Evolutionary conservation across 345 rosid genomes (phyloP).

Genomic region (Citrus medica): DNA sequence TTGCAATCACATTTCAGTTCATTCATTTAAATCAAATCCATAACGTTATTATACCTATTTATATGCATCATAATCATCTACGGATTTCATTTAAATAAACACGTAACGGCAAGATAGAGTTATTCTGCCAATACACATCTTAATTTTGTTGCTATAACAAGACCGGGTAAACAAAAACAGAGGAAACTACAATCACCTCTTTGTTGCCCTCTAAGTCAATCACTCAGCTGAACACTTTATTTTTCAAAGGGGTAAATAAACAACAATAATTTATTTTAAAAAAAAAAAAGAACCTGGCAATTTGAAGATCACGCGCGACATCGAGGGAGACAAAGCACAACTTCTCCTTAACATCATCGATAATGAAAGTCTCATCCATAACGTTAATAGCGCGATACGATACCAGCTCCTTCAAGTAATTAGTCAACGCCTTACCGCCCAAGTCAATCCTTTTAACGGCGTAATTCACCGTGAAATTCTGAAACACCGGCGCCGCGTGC

Average conservation of each 20-base stretch:
- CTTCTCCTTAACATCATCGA: slow-evolving; percentile 95
- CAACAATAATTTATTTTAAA: not conserved
- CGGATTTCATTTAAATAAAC: not conserved
- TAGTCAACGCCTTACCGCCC: slow-evolving; percentile 92
- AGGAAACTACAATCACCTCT: not conserved
- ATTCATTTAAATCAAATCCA: not conserved
- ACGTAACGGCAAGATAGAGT: not conserved
- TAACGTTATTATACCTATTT: not conserved
- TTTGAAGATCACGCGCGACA: slow-evolving; percentile 57
- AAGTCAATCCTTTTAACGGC: slow-evolving; percentile 81
- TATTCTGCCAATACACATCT: not conserved
- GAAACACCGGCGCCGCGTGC: slow-evolving; percentile 79
- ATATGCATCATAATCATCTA: not conserved
- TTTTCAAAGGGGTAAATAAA: not conserved
- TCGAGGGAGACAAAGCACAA: slow-evolving; percentile 89
- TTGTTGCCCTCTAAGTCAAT: too few relatives aligned
- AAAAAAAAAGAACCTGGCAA: slow-evolving; percentile 37
- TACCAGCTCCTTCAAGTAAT: slow-evolving; percentile 81
- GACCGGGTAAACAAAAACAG: not conserved
- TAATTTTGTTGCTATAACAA: not conserved
- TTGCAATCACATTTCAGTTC: not conserved
- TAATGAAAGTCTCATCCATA: slow-evolving; percentile 77
- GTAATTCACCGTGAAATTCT: slow-evolving; percentile 63
- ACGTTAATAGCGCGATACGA: slow-evolving; percentile 78
- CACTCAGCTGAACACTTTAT: not conserved